Evolutionary conservation across 1,284 basidiomycete species (phyloP).

Genomic region (Malassezia caprae): DNA sequence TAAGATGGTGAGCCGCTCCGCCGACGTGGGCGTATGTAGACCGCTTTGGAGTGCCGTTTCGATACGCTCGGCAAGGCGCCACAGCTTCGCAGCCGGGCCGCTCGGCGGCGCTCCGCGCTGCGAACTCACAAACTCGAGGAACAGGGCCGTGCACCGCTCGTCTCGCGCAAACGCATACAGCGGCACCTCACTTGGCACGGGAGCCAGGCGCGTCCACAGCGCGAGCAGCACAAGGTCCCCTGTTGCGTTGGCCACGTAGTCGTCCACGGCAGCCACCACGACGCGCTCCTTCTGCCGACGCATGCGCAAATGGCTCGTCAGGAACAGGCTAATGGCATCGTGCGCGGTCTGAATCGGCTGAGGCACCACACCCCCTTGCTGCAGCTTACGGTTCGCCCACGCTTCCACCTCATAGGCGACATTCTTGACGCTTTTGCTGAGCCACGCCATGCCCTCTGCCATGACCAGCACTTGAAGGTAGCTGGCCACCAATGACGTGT

Average conservation of each 20-base stretch:
- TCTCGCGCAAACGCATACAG: slow-evolving; percentile 16
- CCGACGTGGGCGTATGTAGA: neutral
- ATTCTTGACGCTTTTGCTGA: slow-evolving; percentile 2
- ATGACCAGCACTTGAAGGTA: slow-evolving; percentile 33
- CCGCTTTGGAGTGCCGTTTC: slow-evolving; percentile 1
- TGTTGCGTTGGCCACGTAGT: slow-evolving; percentile 38
- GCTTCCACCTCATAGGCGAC: slow-evolving; percentile 5
- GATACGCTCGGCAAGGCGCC: slow-evolving; percentile 3
- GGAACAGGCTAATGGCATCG: slow-evolving; percentile 29
- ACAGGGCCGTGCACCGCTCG: slow-evolving; percentile 5
- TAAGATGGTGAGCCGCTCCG: neutral
- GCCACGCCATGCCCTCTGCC: slow-evolving; percentile 11
- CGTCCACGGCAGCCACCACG: slow-evolving; percentile 33
- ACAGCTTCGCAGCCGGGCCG: neutral
- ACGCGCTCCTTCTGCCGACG: slow-evolving; percentile 5
- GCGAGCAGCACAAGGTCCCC: slow-evolving; percentile 41
- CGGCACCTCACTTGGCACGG: neutral
- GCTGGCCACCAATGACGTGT: slow-evolving; percentile 32
- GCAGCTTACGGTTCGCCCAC: neutral
- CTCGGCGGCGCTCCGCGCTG: neutral
- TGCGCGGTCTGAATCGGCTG: slow-evolving; percentile 21
- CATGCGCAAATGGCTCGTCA: slow-evolving; percentile 21
- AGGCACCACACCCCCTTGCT: neutral
- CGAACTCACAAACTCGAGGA: neutral
- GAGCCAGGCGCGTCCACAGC: slow-evolving; percentile 23